phyloP scores from a whole-genome alignment of 129 eudicot genomes.

The Flaveria ramosissima region DNA sequence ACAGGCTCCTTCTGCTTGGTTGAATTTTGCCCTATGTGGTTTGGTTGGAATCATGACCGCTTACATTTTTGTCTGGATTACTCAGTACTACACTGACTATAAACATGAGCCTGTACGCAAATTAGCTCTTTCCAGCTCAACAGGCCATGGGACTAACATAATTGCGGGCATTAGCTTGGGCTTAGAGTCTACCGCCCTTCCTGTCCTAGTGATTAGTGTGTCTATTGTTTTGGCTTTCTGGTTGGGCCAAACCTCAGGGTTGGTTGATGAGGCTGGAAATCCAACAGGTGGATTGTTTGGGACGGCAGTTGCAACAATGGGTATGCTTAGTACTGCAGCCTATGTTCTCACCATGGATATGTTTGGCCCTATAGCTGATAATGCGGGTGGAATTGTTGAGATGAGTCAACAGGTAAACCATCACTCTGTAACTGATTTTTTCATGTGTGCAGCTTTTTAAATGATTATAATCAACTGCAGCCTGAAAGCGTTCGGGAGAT shows the following conservation, averaged over 20 bases:
- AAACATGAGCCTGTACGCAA: slow-evolving; percentile 92
- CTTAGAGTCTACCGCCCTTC: slow-evolving; percentile 91
- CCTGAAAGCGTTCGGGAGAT: slow-evolving; percentile 96
- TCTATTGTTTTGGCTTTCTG: slow-evolving; percentile 80
- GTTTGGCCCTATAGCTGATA: slow-evolving; percentile 99
- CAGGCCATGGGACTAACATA: slow-evolving; percentile 97
- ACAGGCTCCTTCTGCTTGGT: slow-evolving; percentile 98
- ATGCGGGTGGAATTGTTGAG: slow-evolving; percentile 99
- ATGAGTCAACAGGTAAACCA: slow-evolving; percentile 92
- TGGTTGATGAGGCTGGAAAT: slow-evolving; percentile 82
- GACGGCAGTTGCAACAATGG: slow-evolving; percentile 99
- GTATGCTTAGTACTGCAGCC: slow-evolving; percentile 98
- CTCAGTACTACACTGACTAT: slow-evolving; percentile 95
- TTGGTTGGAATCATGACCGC: slow-evolving; percentile 94
- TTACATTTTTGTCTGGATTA: slow-evolving; percentile 81
- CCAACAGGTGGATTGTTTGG: slow-evolving; percentile 99
- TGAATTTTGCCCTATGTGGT: slow-evolving; percentile 88
- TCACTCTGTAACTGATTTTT: not conserved
- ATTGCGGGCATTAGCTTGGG: slow-evolving; percentile 98
- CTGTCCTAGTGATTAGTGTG: slow-evolving; percentile 84
- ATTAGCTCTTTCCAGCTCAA: slow-evolving; percentile 84
- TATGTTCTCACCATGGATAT: slow-evolving; percentile 97
- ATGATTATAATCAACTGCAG: slow-evolving; percentile 44
- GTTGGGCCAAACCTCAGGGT: slow-evolving; percentile 94
- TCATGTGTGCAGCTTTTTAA: not conserved